Conservation (phyloP, 805 yeast genomes). For the Komagataella kurtzmanii region DNA sequence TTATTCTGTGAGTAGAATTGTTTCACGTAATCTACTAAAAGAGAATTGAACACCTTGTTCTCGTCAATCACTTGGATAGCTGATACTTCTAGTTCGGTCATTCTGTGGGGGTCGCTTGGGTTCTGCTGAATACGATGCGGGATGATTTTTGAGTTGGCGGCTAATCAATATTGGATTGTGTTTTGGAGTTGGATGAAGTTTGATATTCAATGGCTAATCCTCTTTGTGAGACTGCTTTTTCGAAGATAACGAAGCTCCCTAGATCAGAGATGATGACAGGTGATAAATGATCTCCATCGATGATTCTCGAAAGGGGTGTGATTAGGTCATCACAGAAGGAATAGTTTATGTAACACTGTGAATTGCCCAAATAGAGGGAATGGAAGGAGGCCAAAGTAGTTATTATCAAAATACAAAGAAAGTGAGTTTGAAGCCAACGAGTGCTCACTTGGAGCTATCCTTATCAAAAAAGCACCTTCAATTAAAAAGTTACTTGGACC, state of each 20-base stretch:
- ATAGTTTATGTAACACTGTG: neutral
- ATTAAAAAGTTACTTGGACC: neutral
- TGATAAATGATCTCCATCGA: neutral
- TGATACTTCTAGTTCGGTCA: neutral
- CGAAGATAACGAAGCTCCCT: neutral
- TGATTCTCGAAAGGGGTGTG: neutral
- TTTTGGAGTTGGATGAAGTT: neutral
- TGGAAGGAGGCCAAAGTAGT: neutral
- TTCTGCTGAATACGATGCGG: too few species aligned
- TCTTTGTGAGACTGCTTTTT: neutral
- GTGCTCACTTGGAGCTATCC: neutral
- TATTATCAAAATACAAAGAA: neutral
- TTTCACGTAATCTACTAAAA: slow-evolving; percentile 17
- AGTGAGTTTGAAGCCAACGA: neutral
- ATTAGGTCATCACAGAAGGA: neutral
- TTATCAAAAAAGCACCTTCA: too few species aligned
- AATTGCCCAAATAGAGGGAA: neutral
- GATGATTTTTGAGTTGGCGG: neutral
- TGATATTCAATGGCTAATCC: neutral
- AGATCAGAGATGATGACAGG: neutral
- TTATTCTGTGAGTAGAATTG: slow-evolving; percentile 7
- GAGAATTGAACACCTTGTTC: slow-evolving; percentile 33
- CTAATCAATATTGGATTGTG: neutral
- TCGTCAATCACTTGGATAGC: slow-evolving; percentile 54
- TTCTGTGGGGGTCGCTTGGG: neutral